A percentile compares a stretch with the other conserved stretches of the same genome.
These are phyloP conservation scores for California macrophylla DNA, from an alignment of 441 rosid species.

Conservation along the genomic window DNA sequence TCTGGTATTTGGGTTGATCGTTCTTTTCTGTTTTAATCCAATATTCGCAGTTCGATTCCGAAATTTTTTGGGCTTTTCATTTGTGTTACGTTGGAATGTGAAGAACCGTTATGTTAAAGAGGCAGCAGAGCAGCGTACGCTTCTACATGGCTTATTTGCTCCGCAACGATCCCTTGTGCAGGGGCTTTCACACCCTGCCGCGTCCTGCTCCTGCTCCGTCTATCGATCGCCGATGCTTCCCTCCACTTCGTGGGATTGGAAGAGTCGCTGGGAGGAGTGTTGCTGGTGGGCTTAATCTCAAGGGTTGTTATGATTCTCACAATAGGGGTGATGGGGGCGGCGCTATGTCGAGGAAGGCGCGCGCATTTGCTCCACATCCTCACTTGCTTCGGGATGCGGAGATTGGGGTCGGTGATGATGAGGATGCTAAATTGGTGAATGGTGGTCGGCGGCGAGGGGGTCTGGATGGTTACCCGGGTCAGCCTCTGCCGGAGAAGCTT, in stretches of 20 bases:
- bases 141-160: slow-evolving; percentile 38
- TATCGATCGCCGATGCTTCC: slow-evolving; percentile 15
- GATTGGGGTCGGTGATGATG: slow-evolving; percentile 25
- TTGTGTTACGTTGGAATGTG: background rate
- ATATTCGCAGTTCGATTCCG: background rate
- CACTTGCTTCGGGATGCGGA: slow-evolving; percentile 38
- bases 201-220: slow-evolving; percentile 8
- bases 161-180: slow-evolving; percentile 29
- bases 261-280: slow-evolving; percentile 22
- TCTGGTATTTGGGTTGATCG: background rate
- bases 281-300: slow-evolving; percentile 33
- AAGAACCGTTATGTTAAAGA: slow-evolving; percentile 1
- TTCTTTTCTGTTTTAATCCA: background rate
- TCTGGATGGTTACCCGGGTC: slow-evolving; percentile 32
- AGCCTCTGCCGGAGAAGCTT: slow-evolving; percentile 36
- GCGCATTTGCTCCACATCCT: slow-evolving; percentile 34
- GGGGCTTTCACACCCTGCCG: slow-evolving; percentile 29
- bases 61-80: background rate
- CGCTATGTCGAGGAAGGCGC: slow-evolving; percentile 27
- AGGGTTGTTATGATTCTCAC: slow-evolving; percentile 41
- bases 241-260: slow-evolving; percentile 11
- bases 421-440: slow-evolving; percentile 29
- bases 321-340: slow-evolving; percentile 15
- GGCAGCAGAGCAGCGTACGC: background rate
- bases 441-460: slow-evolving; percentile 33